These are phyloP conservation scores for Papiliotrema terrestris DNA, from an alignment of 1,284 basidiomycete species.

Conservation along the genomic window DNA sequence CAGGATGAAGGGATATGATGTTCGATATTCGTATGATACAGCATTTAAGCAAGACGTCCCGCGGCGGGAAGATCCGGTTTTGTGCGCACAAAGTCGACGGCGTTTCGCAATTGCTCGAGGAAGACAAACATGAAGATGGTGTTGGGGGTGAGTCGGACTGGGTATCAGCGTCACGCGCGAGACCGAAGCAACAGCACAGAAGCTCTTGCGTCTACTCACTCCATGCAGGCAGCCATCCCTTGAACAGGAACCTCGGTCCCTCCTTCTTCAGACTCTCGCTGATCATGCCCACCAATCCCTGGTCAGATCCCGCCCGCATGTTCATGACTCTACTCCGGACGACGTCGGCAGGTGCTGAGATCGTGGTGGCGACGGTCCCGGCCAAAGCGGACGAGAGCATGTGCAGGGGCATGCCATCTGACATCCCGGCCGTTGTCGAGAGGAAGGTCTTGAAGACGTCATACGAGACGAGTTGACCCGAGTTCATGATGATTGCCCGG, in stretches of 20 bases:
- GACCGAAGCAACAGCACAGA: no score
- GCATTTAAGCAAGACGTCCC: neutral
- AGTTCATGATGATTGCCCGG: slow-evolving; percentile 55
- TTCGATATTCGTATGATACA: neutral
- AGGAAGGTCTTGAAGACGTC: slow-evolving; percentile 55
- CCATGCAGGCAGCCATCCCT: slow-evolving; percentile 25
- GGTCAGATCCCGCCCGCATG: neutral
- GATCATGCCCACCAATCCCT: slow-evolving; percentile 12
- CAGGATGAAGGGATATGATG: neutral
- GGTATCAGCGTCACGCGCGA: no score
- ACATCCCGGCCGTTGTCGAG: slow-evolving; percentile 42
- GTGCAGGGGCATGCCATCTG: slow-evolving; percentile 48
- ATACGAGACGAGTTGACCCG: slow-evolving; percentile 53
- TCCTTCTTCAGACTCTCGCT: slow-evolving; percentile 12
- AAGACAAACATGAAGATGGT: slow-evolving; percentile 23
- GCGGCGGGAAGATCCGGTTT: neutral
- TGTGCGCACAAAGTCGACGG: slow-evolving; percentile 5
- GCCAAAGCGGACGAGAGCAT: slow-evolving; percentile 20
- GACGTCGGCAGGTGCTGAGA: slow-evolving; percentile 27
- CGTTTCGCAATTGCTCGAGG: slow-evolving; percentile 21
- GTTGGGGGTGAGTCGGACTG: slow-evolving; percentile 19
- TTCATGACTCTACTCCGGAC: slow-evolving; percentile 25
- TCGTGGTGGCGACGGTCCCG: slow-evolving; percentile 24
- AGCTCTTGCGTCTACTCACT: no score
- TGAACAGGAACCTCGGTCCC: slow-evolving; percentile 15